Base-by-base conservation (phyloP, 768 basidiomycete genomes). In the Mycena rosella region DNA sequence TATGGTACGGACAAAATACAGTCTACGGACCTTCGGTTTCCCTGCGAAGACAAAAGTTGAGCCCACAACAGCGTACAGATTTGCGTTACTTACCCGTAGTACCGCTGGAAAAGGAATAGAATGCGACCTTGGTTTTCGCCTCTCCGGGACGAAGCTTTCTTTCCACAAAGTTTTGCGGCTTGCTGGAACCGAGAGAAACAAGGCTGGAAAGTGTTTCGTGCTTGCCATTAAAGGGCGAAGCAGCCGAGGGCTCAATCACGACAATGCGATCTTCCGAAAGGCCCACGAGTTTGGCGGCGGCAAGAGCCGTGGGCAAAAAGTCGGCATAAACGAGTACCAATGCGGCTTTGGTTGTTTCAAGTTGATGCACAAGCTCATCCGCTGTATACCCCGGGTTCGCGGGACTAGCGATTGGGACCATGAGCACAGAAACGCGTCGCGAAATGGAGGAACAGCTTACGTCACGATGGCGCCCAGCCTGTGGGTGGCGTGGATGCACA, bases 21-120 rank as follows among this genome's bases (percentile, higher is more conserved):
- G 36, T 34, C 53, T 63, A 48, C 30, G 10, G 24, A 81, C 83
- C 77, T 84, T 81, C 49, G 81, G 80, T 69, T 78, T 79, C 56
- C 79, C 80, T 81, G 36, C 13, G 6, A 49, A 57, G 14, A 30
- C 4, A 47, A 56, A 48, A 70, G 30, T 51, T 40, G 24, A n/a
- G n/a, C 40, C 26, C 8, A 18, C 47, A 44, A 47, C 26, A n/a
- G 47, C 13, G 40, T 26, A 63, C 10, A 26, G n/a, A 15, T n/a
- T n/a, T n/a, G n/a, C n/a, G 44, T 76, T 76, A 65, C 77, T 81
- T 80, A 75, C 91, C 91, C 18, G 92, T 93, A 26, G 91, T 93
- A 10, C 91, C 91, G 68, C 91, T 92, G 1, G 91, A 93, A 70
- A 93, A 91, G 58, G 85, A 87, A 60, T 93, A 78, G 71, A 92